Base-by-base conservation (phyloP, 805 yeast species). In the Myxozyma vanderwaltii region DNA sequence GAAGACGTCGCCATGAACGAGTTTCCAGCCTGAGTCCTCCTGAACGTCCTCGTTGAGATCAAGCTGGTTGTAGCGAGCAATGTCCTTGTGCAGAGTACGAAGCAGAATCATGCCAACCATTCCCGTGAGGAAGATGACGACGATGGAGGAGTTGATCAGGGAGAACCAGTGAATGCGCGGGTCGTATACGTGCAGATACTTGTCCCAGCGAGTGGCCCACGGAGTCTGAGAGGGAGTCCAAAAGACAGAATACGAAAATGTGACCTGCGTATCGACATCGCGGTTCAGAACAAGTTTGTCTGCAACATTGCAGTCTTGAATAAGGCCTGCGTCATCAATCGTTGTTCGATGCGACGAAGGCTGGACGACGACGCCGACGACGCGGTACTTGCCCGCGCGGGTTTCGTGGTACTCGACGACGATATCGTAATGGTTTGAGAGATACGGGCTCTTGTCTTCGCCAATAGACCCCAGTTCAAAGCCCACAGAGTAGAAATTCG, bases 201-300 rank as follows among this genome's bases (percentile, higher is more conserved):
- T 89, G 74, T 94, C 99, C 99, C 99, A 94, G 76, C 99, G 85
- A 1, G 98, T 92, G 35, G 97, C 98, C 98, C 98, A 94, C 3
- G 85, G 83, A 1, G 94, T 88, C 4, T 77, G 79, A 7, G 92
- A 86, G 55, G 81, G 81, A 21, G 75, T 72, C 79, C 92, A 94
- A 36, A 72, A 76, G 19, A 92, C 94, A 1, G 94, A 85, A 74
- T 94, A 94, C n/a, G 96, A 82, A 76, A 84, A 94, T 19, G 79
- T 71, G n/a, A 92, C 96, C 1, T 72, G 71, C 4, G 85, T 80
- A 36, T 80, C 84, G 13, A 70, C 71, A 21, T 79, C 80, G 50
- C 80, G 80, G 51, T 75, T 76, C 66, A 59, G 51, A 39, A 70
- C 61, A 4, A 67, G 67, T 35, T 45, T 51, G 31, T 65, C 69